Evolutionary conservation across 305 asterid species (phyloP).

Genomic region (Solanum aculeatissimum): DNA sequence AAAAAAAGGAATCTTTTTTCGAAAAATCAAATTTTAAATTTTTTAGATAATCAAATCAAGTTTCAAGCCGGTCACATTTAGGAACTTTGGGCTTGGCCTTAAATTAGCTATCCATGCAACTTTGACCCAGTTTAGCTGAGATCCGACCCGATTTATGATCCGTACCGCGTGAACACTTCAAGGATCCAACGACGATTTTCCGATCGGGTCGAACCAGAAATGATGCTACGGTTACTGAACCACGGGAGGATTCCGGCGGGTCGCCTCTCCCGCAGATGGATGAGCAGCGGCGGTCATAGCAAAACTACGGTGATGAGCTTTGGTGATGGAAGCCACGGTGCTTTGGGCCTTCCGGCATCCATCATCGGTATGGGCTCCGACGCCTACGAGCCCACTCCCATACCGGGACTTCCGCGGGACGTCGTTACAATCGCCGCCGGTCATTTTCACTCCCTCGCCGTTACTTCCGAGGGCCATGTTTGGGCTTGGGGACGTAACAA

Average conservation of each 20-base stretch:
- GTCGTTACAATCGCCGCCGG: conserved; percentile 67
- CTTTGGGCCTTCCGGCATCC: conserved; percentile 47
- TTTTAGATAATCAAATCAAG: no score
- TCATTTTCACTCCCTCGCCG: conserved; percentile 88
- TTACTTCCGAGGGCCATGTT: conserved; percentile 63
- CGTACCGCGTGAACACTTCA: neutral
- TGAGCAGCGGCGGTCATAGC: conserved; percentile 14
- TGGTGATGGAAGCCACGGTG: conserved; percentile 85
- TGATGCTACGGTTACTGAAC: conserved; percentile 20
- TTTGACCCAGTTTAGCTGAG: no score
- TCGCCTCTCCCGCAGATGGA: conserved; percentile 43
- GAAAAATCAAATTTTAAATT: no score
- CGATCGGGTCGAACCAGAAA: neutral
- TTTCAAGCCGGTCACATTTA: no score
- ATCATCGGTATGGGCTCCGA: conserved; percentile 40
- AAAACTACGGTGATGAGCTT: conserved; percentile 63
- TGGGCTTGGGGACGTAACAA: conserved; percentile 92
- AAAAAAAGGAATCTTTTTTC: no score
- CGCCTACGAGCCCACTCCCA: conserved; percentile 82
- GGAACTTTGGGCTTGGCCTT: no score
- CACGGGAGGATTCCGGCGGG: neutral
- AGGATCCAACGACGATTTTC: neutral
- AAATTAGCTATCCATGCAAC: no score
- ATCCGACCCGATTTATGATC: neutral
- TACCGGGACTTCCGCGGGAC: conserved; percentile 55